Evolutionary conservation across 768 basidiomycete genomes (phyloP), one percentile per base, ranked within the genome.

Genomic region (Leccinum arenicola): DNA sequence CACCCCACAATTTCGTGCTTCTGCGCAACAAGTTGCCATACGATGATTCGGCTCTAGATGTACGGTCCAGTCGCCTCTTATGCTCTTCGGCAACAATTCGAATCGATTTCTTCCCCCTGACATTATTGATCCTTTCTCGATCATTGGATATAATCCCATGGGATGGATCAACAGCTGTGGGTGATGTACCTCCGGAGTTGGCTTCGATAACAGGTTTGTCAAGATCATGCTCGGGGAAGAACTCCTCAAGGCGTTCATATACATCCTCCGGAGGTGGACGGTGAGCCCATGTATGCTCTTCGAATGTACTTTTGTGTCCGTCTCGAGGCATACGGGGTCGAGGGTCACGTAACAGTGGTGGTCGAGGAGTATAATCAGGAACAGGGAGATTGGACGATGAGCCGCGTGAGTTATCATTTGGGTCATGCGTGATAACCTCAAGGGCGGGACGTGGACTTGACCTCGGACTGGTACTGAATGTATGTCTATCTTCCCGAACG

Each of bases 1-100:
- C 92, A 10, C 92, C 95, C 94, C 97, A 99, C 56, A 99, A 80
- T 74, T 95, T 98, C 21, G 95, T 96, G 68, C 92, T 94, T 68
- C 93, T 82, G 47, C 93, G 82, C 63, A 87, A 69, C 53, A 88
- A 72, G 59, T 78, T 78, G n/a, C 74, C 73, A n/a, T 77, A 77
- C 6, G 80, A 69, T 23, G 81, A 68, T 55, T 85, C 84, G 23
- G 80, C 80, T 63, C 83, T 83, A 49, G 87, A 89, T 5, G 81
- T 83, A 49, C 89, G 81, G 66, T 92, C 87, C 52, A 90, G 82
- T 63, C 82, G 78, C 62, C 84, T 84, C 77, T 91, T 93, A 62
- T 93, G 86, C 61, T 95, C 94, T 65, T 91, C 86, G 0, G 93
- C 96, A 40, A 98, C 92, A 40, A 91, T 82, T 61, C 97, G 84